Evolutionary conservation across 2,329 filamentous ascomycete genomes (phyloP), one percentile per base, ranked within the genome.

Genomic region (Zasmidium citrigriseum): DNA sequence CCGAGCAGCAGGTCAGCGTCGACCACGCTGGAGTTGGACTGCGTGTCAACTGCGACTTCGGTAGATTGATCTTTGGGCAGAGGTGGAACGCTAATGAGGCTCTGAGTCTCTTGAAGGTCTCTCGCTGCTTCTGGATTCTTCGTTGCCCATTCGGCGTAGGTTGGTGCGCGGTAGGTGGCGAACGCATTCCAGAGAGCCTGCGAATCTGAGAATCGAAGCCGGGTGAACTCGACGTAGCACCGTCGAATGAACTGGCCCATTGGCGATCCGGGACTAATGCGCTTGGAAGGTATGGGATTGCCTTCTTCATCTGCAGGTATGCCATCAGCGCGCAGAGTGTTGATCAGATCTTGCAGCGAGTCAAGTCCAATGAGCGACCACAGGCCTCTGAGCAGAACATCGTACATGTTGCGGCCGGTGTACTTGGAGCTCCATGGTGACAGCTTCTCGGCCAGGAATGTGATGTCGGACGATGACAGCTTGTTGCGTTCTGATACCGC

Each of bases 351-450:
- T 3, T 93, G 86, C n/a, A 98, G 77, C 0, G 87, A 85, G 75
- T 98, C 86, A 11, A 96, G 83, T 20, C 89, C 93, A 70, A 93
- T 86, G 64, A 98, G 85, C 16, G 83, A 82, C 93, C 95, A 98
- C 22, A 98, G 78, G 62, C 87, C 88, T 55, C 85, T 84, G 12
- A 98, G 82, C 57, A 97, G 90, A 1, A 89, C 78, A 70, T 98
- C 92, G 86, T 93, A 95, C n/a, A 97, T 77, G n/a, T 84, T 88
- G 49, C 89, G 83, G 2, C 91, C 91, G 0, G 91, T 89, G 57
- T 91, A 77, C 7, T 65, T 61, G 77, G 78, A 29, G 60, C 65
- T 41, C 48, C 59, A 63, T 56, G 59, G 54, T 45, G 61, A 47
- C 14, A 69, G 63, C 5, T 57, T 55, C 14, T 50, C 27, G 24